phyloP scores from a whole-genome alignment of 306 rosid genomes.

The Citrullus amarus region DNA sequence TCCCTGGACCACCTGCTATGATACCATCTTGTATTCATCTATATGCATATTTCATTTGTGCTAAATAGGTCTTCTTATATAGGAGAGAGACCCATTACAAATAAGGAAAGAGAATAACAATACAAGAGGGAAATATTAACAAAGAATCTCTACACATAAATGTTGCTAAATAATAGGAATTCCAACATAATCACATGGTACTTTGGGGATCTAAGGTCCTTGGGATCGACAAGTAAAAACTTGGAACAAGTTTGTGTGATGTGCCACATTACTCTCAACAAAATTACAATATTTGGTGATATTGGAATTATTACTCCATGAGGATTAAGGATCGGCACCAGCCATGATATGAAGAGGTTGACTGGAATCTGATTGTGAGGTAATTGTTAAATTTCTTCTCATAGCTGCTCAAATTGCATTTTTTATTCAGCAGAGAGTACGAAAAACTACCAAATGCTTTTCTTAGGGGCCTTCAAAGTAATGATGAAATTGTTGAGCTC shows the following conservation, averaged over 20 bases:
- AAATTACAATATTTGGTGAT: slow-evolving; percentile 70
- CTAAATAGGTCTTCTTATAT: no score
- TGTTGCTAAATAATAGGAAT: no score
- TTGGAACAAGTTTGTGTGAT: slow-evolving; percentile 40
- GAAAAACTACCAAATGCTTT: slow-evolving; percentile 46
- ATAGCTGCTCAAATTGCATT: slow-evolving; percentile 71
- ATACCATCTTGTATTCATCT: no score
- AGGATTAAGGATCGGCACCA: slow-evolving; percentile 93
- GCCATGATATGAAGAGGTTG: slow-evolving; percentile 99
- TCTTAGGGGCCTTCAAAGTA: slow-evolving; percentile 40
- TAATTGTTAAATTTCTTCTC: slow-evolving; percentile 64
- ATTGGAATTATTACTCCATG: slow-evolving; percentile 72
- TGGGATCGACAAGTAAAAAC: slow-evolving; percentile 61
- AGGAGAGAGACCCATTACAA: no score
- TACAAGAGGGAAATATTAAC: no score
- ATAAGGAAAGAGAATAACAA: no score
- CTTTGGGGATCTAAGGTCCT: slow-evolving; percentile 95
- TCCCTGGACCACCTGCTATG: no score
- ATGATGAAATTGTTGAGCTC: slow-evolving; percentile 63
- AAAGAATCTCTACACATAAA: no score
- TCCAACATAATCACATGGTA: slow-evolving; percentile 43
- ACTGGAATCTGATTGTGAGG: slow-evolving; percentile 80
- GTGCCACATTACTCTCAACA: slow-evolving; percentile 81
- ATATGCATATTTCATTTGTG: no score
- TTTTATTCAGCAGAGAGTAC: slow-evolving; percentile 47